A percentile compares a stretch with the other conserved stretches of the same genome.
Evolutionary conservation across 164 flowering plant species (phyloP).

Genomic region (Vitis cinerea): DNA sequence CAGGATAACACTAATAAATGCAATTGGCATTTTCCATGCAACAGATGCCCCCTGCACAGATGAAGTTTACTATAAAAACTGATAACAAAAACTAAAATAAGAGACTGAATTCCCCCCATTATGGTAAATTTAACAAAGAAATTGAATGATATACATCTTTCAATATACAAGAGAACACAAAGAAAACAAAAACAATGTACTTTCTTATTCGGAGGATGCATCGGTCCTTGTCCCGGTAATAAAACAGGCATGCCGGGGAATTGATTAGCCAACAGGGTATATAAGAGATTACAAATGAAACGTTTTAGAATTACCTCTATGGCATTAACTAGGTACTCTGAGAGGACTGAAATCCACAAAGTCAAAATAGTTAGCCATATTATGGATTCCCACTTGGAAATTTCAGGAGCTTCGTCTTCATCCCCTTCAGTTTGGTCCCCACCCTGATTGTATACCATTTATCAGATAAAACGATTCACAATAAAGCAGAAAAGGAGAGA

Average conservation of each 20-base stretch:
- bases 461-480: not conserved
- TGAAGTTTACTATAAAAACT: not conserved
- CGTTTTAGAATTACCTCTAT: constrained; percentile 33
- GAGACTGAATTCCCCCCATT: too few relatives aligned
- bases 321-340: constrained; percentile 55
- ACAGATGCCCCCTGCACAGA: constrained; percentile 52
- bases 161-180: too few relatives aligned
- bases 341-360: constrained; percentile 47
- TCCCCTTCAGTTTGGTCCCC: constrained; percentile 25
- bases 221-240: too few relatives aligned
- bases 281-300: too few relatives aligned
- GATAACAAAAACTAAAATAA: not conserved
- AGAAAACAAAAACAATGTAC: too few relatives aligned
- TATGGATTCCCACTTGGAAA: constrained; percentile 49
- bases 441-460: constrained; percentile 19
- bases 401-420: constrained; percentile 49
- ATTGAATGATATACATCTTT: not conserved
- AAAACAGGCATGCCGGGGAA: too few relatives aligned
- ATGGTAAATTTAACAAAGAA: not conserved
- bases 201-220: too few relatives aligned
- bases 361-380: constrained; percentile 51
- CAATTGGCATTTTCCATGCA: constrained; percentile 44
- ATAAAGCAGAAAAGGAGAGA: too few relatives aligned
- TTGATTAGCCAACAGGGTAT: too few relatives aligned
- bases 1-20: constrained; percentile 60